phyloP scores from a whole-genome alignment of 2,329 filamentous ascomycete species.

The Sporothrix dimorphospora region DNA sequence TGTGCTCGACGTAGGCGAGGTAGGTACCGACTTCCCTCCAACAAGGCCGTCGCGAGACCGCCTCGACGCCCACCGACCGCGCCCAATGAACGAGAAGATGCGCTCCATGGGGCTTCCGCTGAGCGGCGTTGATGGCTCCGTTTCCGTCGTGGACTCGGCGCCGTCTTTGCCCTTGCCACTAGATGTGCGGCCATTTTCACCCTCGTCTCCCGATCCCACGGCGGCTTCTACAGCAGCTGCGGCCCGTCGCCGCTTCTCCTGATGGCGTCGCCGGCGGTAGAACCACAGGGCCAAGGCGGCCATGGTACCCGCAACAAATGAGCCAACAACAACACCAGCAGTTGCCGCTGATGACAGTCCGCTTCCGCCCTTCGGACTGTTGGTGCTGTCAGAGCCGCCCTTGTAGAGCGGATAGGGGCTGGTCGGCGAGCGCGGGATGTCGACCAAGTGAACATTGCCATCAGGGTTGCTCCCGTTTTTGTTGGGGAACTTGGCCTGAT shows the following conservation, averaged over 20 bases:
- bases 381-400: slow-evolving; percentile 36
- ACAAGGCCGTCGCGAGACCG: neutral
- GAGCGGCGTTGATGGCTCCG: slow-evolving; percentile 36
- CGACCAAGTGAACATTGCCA: slow-evolving; percentile 46
- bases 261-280: slow-evolving; percentile 43
- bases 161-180: slow-evolving; percentile 39
- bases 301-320: slow-evolving; percentile 42
- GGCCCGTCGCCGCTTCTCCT: slow-evolving; percentile 29
- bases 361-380: slow-evolving; percentile 15
- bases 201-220: slow-evolving; percentile 22
- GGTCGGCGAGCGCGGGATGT: slow-evolving; percentile 48
- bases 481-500: slow-evolving; percentile 58
- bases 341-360: slow-evolving; percentile 48
- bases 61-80: slow-evolving; percentile 43
- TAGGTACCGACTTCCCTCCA: neutral
- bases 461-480: slow-evolving; percentile 36
- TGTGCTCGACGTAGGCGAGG: neutral
- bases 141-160: slow-evolving; percentile 41
- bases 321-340: slow-evolving; percentile 52
- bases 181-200: neutral
- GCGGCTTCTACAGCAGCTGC: slow-evolving; percentile 27
- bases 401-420: slow-evolving; percentile 51
- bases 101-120: slow-evolving; percentile 44
- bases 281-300: slow-evolving; percentile 39
- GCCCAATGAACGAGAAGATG: slow-evolving; percentile 50